Conservation (phyloP, 176 grass and related monocot genomes). For the Cenchrus americanus region DNA sequence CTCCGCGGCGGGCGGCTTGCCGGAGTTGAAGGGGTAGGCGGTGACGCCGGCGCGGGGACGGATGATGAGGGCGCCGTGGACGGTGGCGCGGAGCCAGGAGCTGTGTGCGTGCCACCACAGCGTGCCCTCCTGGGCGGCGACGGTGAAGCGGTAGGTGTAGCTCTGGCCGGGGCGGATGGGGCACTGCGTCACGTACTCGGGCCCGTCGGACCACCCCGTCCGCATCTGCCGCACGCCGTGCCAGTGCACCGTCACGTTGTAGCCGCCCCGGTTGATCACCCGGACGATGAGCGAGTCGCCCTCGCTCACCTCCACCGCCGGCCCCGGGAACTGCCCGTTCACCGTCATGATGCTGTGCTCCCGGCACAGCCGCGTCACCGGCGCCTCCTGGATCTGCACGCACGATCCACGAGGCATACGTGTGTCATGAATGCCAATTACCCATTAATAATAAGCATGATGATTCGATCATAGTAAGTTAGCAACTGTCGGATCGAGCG, state of each 20-base stretch:
- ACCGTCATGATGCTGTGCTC: conserved; percentile 56
- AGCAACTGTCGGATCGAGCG: too few species aligned
- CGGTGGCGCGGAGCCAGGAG: conserved; percentile 90
- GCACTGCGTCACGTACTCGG: conserved; percentile 96
- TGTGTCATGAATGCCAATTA: too few species aligned
- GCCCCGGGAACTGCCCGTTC: conserved; percentile 88
- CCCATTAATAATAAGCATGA: too few species aligned
- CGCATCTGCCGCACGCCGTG: conserved; percentile 86
- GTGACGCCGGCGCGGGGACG: conserved; percentile 43
- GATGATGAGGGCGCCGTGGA: conserved; percentile 83
- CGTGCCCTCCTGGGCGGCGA: conserved; percentile 77
- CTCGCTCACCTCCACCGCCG: conserved; percentile 67
- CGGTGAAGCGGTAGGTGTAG: conserved; percentile 89
- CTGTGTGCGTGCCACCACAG: conserved; percentile 97
- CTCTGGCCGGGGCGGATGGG: conserved; percentile 65
- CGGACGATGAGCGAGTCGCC: conserved; percentile 66
- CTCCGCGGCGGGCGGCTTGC: conserved; percentile 50
- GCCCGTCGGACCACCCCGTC: conserved; percentile 89
- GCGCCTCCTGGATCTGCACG: conserved; percentile 63
- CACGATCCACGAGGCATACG: too few species aligned
- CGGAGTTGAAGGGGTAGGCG: conserved; percentile 60
- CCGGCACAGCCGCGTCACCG: conserved; percentile 87
- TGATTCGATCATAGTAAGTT: too few species aligned
- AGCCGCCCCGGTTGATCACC: conserved; percentile 60
- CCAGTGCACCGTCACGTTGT: conserved; percentile 84